A percentile compares a stretch with the other conserved stretches of the same genome.
Conservation (phyloP, 495 filamentous ascomycete genomes). For the Ascobolus immersus region DNA sequence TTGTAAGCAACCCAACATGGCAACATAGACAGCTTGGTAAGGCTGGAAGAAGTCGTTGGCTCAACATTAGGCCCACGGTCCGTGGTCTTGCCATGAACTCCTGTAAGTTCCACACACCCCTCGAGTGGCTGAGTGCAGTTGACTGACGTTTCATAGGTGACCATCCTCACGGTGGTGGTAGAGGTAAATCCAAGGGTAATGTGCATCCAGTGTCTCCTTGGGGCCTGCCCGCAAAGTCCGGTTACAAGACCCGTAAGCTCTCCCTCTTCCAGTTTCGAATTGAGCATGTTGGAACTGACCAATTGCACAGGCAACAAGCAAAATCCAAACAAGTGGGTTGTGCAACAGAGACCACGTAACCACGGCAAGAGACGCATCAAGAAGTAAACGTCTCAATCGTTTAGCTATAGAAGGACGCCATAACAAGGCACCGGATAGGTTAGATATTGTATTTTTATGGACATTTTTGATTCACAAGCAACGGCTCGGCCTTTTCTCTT, state of each 20-base stretch:
- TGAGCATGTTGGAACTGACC: not conserved
- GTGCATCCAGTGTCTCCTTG: constrained; percentile 79
- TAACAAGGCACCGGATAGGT: too few species aligned
- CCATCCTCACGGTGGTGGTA: constrained; percentile 93
- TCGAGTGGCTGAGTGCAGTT: not conserved
- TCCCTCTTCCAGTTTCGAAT: not conserved
- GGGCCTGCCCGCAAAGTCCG: constrained; percentile 84
- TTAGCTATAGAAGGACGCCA: too few species aligned
- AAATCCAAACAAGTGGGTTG: constrained; percentile 62
- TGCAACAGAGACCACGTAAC: constrained; percentile 46
- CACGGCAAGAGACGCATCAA: constrained; percentile 43
- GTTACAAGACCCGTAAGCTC: constrained; percentile 71
- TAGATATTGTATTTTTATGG: too few species aligned
- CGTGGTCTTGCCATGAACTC: constrained; percentile 97
- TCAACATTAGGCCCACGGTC: constrained; percentile 81
- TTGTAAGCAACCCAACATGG: constrained; percentile 76
- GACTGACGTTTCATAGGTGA: constrained; percentile 26
- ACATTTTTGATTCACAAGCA: too few species aligned
- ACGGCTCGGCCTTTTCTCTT: too few species aligned
- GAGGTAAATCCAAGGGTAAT: constrained; percentile 98
- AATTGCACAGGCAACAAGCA: constrained; percentile 18
- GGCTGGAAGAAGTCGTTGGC: constrained; percentile 72
- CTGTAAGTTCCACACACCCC: constrained; percentile 22
- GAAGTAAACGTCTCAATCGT: too few species aligned
- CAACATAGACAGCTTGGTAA: constrained; percentile 81